phyloP scores from a whole-genome alignment of 306 rosid species.

The Lathyrus sativus region DNA sequence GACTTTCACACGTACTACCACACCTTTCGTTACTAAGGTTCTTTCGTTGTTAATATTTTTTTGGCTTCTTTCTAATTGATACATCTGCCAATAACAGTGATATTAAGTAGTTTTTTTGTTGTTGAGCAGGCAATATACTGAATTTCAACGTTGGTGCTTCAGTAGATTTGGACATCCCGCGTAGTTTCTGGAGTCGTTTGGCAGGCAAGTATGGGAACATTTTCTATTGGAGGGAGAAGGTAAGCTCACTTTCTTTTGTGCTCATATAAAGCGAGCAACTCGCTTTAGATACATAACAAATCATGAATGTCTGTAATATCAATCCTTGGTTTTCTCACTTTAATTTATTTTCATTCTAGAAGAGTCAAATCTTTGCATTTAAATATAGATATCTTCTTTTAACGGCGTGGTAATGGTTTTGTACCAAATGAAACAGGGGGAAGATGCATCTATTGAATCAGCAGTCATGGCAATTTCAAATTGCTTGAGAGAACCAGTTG shows the following conservation, averaged over 20 bases:
- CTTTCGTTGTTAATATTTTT: not conserved
- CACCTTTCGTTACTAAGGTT: slow-evolving; percentile 22
- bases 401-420: slow-evolving; percentile 21
- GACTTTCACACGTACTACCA: not conserved
- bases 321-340: not conserved
- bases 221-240: slow-evolving; percentile 98
- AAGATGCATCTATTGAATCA: slow-evolving; percentile 90
- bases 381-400: not conserved
- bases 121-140: slow-evolving; percentile 78
- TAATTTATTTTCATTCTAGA: not conserved
- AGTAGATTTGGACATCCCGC: slow-evolving; percentile 85
- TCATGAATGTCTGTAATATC: not conserved
- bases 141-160: slow-evolving; percentile 92
- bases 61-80: slow-evolving; percentile 1
- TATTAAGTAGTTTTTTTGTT: slow-evolving; percentile 14
- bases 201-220: slow-evolving; percentile 94
- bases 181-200: slow-evolving; percentile 96
- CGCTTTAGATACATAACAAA: not conserved
- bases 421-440: slow-evolving; percentile 64
- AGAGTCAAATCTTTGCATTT: not conserved
- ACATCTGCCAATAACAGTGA: not conserved
- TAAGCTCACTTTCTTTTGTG: not conserved
- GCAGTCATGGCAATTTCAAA: slow-evolving; percentile 86
- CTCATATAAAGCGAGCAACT: not conserved
- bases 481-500: slow-evolving; percentile 91